Percentiles rank a stretch among this genome's conserved stretches.
Evolutionary conservation across 345 rosid genomes (phyloP).

Genomic region (Pelargonium nanum): DNA sequence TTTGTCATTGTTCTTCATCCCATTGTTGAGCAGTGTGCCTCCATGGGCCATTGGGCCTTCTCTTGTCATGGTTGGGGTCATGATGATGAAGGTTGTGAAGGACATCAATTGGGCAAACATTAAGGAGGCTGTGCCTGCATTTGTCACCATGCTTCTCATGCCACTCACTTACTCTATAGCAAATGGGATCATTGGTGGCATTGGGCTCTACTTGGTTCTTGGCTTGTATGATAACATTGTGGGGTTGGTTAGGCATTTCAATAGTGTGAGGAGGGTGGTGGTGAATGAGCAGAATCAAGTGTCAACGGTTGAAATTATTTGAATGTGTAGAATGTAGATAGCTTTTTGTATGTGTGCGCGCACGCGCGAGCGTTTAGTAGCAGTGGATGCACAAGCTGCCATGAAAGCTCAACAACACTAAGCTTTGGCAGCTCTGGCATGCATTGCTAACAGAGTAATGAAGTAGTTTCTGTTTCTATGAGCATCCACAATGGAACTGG

Average conservation of each 20-base stretch:
- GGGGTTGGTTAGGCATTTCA: constrained; percentile 22
- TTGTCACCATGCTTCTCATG: constrained; percentile 72
- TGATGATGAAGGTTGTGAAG: constrained; percentile 84
- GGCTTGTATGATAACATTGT: constrained; percentile 35
- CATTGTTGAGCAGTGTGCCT: constrained; percentile 60
- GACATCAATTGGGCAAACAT: constrained; percentile 59
- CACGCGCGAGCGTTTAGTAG: too few species aligned
- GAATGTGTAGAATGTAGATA: too few species aligned
- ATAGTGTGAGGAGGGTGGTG: constrained; percentile 39
- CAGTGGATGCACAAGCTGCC: too few species aligned
- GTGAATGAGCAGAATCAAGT: constrained; percentile 58
- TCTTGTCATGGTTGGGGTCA: constrained; percentile 64
- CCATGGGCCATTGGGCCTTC: constrained; percentile 94
- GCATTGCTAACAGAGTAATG: too few species aligned
- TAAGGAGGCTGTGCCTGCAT: constrained; percentile 72
- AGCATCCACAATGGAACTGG: too few species aligned
- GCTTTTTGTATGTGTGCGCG: too few species aligned
- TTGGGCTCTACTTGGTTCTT: constrained; percentile 53
- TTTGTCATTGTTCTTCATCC: constrained; percentile 55
- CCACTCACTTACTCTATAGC: constrained; percentile 80
- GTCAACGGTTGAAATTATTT: constrained; percentile 21
- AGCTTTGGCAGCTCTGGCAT: too few species aligned
- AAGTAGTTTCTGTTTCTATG: too few species aligned
- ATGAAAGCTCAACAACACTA: too few species aligned
- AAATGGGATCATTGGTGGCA: constrained; percentile 77